Base-by-base conservation (phyloP, 306 rosid species). In the Rosa persica region DNA sequence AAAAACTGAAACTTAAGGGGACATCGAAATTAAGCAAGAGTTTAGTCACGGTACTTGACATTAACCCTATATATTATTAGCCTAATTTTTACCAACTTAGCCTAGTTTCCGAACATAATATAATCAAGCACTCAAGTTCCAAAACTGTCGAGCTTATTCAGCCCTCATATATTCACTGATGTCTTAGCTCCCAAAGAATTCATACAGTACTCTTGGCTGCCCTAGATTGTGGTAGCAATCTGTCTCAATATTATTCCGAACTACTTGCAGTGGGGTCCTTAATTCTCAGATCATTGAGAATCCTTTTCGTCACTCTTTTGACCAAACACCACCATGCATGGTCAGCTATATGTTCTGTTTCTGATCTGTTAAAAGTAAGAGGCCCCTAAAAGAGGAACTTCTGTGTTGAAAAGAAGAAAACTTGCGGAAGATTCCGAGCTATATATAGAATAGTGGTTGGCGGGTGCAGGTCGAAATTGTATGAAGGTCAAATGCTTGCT, bases 291-390 rank as follows among this genome's bases (percentile, higher is more conserved):
- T 88, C 51, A 79, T 71, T 71, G 75, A 74, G 65, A 74, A 80
- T 69, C 78, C 70, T 72, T 66, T 78, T 70, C 86, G 86, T 88
- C 80, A 81, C 79, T 74, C 23, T 40, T 83, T 83, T 72, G 81
- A 85, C 83, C 48, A 38, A 47, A 62, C 67, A 46, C 16, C 36
- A 60, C 30, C 43, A 42, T 46, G 78, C 43, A 42, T 46, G 78
- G 80, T 74, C 86, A 77, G 65, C 86, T 82, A 48, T 76, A 74
- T 42, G 36, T 72, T 70, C 2, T 25, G 23, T 47, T 30, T 30
- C 40, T 52, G 25, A 67, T 66, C 23, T 20, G 8, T 42, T 66
- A 6, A 40, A 72, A 68, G 79, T 54, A 55, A 34, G 64, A 43
- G 17, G 25, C n/a, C 5, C 16, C 48, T 66, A 66, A 66, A 66